These are phyloP conservation scores for Pythium phragmiticola DNA, from an alignment of 352 stramenopile genomes.

Conservation along the genomic window DNA sequence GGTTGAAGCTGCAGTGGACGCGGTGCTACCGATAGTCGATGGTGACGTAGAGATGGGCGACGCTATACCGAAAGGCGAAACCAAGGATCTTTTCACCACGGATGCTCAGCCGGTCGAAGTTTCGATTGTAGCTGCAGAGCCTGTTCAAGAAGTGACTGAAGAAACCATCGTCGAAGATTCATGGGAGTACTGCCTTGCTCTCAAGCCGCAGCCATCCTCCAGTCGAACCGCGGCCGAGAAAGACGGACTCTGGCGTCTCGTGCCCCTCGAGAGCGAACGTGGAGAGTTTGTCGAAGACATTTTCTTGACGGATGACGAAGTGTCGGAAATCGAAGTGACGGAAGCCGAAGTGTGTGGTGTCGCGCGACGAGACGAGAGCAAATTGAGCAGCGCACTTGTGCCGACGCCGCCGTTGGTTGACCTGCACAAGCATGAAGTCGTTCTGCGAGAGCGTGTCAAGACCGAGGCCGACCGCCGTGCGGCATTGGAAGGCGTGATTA, in stretches of 20 bases:
- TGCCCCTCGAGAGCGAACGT: slow-evolving; percentile 45
- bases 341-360: slow-evolving; percentile 58
- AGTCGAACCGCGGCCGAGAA: slow-evolving; percentile 37
- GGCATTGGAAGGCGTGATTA: slow-evolving; percentile 65
- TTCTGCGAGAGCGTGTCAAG: slow-evolving; percentile 54
- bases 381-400: slow-evolving; percentile 1
- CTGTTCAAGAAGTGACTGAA: slow-evolving; percentile 13
- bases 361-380: slow-evolving; percentile 20
- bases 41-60: slow-evolving; percentile 10
- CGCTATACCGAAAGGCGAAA: not conserved
- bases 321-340: slow-evolving; percentile 59
- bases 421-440: slow-evolving; percentile 54
- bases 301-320: slow-evolving; percentile 53
- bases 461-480: slow-evolving; percentile 53
- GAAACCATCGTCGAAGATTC: slow-evolving; percentile 22
- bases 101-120: not conserved
- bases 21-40: not conserved
- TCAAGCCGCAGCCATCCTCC: slow-evolving; percentile 25
- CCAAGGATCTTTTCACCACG: not conserved
- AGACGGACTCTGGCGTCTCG: slow-evolving; percentile 48
- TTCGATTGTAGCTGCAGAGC: not conserved
- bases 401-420: slow-evolving; percentile 55
- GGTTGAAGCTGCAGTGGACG: not conserved
- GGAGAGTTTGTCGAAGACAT: slow-evolving; percentile 59
- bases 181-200: slow-evolving; percentile 21